A percentile compares a stretch with the other conserved stretches of the same genome.
phyloP scores from a whole-genome alignment of 805 yeast species.

The Candida ulmi region DNA sequence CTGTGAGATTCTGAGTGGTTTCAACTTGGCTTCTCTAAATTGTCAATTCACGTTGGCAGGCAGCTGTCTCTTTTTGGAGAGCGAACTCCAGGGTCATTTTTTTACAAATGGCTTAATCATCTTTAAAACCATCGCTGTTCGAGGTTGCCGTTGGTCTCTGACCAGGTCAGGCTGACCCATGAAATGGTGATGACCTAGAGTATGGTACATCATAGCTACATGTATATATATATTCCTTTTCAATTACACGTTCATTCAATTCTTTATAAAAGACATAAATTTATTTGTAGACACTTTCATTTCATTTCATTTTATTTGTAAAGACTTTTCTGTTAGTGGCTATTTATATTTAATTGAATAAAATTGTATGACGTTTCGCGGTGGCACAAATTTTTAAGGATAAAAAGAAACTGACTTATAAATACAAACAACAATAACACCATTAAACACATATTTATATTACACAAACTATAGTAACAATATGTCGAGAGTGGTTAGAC shows the following conservation, averaged over 20 bases:
- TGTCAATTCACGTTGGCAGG: background rate
- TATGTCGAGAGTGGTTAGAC: background rate
- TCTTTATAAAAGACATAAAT: no score
- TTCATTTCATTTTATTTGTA: no score
- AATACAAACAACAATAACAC: no score
- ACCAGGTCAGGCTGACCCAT: slow-evolving; percentile 67
- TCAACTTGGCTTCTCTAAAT: background rate
- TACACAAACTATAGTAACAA: no score
- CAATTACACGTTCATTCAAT: no score
- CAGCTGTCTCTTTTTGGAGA: slow-evolving; percentile 1
- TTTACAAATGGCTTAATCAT: slow-evolving; percentile 4
- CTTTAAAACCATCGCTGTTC: slow-evolving; percentile 96
- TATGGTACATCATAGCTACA: slow-evolving; percentile 50
- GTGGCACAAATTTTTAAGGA: no score
- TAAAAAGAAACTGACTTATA: no score
- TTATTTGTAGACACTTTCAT: no score
- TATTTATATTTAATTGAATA: no score
- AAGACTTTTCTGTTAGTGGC: no score
- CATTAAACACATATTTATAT: no score
- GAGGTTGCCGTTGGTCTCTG: slow-evolving; percentile 70
- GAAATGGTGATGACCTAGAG: slow-evolving; percentile 96
- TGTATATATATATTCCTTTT: background rate
- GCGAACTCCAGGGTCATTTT: background rate
- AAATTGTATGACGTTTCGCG: no score
- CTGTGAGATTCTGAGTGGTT: background rate